phyloP scores from a whole-genome alignment of 495 filamentous ascomycete genomes.

The Staphylotrichum longicolle region DNA sequence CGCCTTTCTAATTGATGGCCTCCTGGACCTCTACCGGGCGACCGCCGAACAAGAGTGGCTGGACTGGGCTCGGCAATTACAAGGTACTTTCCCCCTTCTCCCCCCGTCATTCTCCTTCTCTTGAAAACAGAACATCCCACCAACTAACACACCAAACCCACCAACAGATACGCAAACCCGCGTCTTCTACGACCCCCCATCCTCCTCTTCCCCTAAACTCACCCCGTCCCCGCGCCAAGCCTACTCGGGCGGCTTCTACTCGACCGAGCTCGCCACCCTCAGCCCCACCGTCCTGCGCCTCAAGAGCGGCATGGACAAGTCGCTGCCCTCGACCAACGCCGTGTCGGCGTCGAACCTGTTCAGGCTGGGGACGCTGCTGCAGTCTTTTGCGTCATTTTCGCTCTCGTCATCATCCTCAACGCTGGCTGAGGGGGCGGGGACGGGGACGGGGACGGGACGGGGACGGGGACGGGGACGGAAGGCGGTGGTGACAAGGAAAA shows the following conservation, averaged over 20 bases:
- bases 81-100: slow-evolving; percentile 52
- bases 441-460: slow-evolving; percentile 29
- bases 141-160: slow-evolving; percentile 33
- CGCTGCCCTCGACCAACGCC: slow-evolving; percentile 85
- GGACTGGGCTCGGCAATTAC: slow-evolving; percentile 77
- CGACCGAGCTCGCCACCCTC: slow-evolving; percentile 61
- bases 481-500: no score
- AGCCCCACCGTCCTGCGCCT: slow-evolving; percentile 79
- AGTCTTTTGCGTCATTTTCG: slow-evolving; percentile 13
- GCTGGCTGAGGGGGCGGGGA: no score
- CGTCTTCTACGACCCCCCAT: slow-evolving; percentile 60
- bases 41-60: slow-evolving; percentile 80
- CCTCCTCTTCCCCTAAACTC: slow-evolving; percentile 17
- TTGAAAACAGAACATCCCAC: slow-evolving; percentile 43
- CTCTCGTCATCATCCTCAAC: no score
- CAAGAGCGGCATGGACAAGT: slow-evolving; percentile 91
- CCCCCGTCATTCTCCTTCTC: slow-evolving; percentile 31
- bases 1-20: slow-evolving; percentile 79
- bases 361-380: slow-evolving; percentile 68
- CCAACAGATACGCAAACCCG: slow-evolving; percentile 61
- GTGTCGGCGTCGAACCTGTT: slow-evolving; percentile 79
- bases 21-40: slow-evolving; percentile 84
- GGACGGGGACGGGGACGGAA: slow-evolving; percentile 37
- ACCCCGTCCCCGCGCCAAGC: slow-evolving; percentile 42
- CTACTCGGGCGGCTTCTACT: slow-evolving; percentile 75